Evolutionary conservation across 2,329 filamentous ascomycete genomes (phyloP).

Genomic region (Penicillium freii): DNA sequence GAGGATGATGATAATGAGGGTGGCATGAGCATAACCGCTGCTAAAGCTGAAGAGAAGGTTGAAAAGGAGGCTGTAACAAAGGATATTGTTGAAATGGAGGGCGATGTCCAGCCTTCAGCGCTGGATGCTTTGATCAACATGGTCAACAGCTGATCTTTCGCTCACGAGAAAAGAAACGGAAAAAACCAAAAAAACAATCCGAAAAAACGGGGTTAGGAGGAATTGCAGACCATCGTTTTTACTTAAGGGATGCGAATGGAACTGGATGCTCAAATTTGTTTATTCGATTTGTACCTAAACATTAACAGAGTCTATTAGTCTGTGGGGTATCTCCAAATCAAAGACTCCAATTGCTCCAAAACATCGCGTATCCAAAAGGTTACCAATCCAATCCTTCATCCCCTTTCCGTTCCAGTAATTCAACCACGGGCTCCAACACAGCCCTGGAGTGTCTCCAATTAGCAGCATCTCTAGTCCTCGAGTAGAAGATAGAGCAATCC

Average conservation of each 20-base stretch:
- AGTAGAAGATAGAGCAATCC: slow-evolving; percentile 90
- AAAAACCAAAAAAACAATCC: background rate
- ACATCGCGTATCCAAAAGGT: background rate
- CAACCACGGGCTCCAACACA: slow-evolving; percentile 38
- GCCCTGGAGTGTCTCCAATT: slow-evolving; percentile 39
- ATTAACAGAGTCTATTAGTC: background rate
- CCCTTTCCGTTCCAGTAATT: slow-evolving; percentile 35
- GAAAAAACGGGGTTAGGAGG: background rate
- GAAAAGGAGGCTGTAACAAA: background rate
- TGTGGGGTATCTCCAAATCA: slow-evolving; percentile 11
- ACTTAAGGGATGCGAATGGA: background rate
- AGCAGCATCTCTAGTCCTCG: slow-evolving; percentile 39
- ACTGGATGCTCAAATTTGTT: background rate
- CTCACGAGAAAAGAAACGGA: background rate
- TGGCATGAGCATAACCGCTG: background rate
- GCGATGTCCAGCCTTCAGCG: slow-evolving; percentile 24
- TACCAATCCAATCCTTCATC: slow-evolving; percentile 41
- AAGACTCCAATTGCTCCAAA: background rate
- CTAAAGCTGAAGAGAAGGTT: background rate
- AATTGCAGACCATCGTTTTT: background rate
- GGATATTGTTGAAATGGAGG: slow-evolving; percentile 27
- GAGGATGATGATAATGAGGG: background rate
- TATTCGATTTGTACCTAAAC: background rate
- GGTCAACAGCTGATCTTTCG: background rate
- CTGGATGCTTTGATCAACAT: slow-evolving; percentile 25